Evolutionary conservation across 2,329 filamentous ascomycete genomes (phyloP), one percentile per base, ranked within the genome.

Genomic region (Elsinoe ampelina): DNA sequence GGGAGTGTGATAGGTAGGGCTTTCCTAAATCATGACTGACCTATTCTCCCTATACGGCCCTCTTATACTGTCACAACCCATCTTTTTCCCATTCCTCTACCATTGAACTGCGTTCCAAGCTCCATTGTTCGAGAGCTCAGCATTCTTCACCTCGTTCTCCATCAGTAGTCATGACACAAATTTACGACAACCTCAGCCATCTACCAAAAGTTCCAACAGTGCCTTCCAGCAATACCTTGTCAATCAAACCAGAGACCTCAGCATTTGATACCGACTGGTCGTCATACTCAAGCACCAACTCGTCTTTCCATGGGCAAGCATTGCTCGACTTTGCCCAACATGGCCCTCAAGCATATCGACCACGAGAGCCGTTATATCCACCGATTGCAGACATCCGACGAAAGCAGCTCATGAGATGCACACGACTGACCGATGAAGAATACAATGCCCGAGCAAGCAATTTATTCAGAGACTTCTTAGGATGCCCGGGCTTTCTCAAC

Each of bases 401-500:
- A 7, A 48, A 36, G 42, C 17, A 48, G 32, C 32, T 45, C 32
- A 7, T 50, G 39, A 30, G 19, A 30, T n/a, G n/a, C 19, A 35
- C 48, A 22, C 48, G 39, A n/a, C 22, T 39, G 47, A 60, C 32
- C 48, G 61, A 42, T 42, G 60, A 39, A 48, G 58, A 52, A 54
- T 57, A 61, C 26, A 59, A 62, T 8, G 60, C 60, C 17, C 54
- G 64, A 32, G 64, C 65, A 5, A 58, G 57, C 15, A 36, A 60
- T 10, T 61, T 70, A 19, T 67, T 61, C 41, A 48, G 62, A 17
- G 65, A 65, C 3, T 70, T 70, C 47, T 48, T 60, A 20, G 36
- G 52, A 30, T 75, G 69, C 15, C 71, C 74, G 7, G 67, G 67
- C 38, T 77, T 77, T 59, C 68, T 66, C 55, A 76, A 75, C 61